Percentiles rank a stretch among this genome's conserved stretches.
These are phyloP conservation scores for Paramecium biaurelia DNA, from an alignment of 73 alveolate genomes.

Conservation along the genomic window DNA sequence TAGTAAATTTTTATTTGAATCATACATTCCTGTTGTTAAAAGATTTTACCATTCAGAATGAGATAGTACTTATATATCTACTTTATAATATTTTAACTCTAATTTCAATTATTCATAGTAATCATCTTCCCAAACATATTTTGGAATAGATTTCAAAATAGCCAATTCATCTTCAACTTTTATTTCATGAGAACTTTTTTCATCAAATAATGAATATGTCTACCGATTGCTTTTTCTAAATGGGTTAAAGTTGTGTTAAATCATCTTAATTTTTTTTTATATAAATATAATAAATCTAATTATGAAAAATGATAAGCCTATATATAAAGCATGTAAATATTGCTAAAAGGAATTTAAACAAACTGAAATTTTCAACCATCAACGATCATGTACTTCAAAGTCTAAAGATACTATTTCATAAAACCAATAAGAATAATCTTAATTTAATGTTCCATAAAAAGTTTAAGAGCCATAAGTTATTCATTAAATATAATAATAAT, in stretches of 20 bases:
- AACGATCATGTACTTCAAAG: background rate
- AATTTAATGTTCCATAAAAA: background rate
- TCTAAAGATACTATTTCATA: background rate
- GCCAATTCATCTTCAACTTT: background rate
- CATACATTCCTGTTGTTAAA: background rate
- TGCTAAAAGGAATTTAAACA: background rate
- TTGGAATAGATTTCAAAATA: background rate
- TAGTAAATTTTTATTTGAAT: background rate
- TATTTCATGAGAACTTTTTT: background rate
- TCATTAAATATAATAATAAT: background rate
- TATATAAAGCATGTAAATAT: background rate
- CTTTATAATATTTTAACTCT: background rate
- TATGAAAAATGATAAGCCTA: too few relatives aligned
- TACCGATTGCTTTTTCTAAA: background rate
- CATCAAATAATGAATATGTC: background rate
- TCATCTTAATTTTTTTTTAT: background rate
- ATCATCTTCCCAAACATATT: conserved; percentile 36
- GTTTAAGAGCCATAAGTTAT: background rate
- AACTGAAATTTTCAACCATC: background rate
- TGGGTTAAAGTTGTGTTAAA: background rate
- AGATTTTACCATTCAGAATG: background rate
- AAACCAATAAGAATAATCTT: background rate
- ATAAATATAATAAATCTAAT: too few relatives aligned
- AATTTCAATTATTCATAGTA: conserved; percentile 21
- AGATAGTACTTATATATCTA: background rate